Base-by-base conservation (phyloP, 108 stramenopile species). In the Pinguiococcus pyrenoidosus region DNA sequence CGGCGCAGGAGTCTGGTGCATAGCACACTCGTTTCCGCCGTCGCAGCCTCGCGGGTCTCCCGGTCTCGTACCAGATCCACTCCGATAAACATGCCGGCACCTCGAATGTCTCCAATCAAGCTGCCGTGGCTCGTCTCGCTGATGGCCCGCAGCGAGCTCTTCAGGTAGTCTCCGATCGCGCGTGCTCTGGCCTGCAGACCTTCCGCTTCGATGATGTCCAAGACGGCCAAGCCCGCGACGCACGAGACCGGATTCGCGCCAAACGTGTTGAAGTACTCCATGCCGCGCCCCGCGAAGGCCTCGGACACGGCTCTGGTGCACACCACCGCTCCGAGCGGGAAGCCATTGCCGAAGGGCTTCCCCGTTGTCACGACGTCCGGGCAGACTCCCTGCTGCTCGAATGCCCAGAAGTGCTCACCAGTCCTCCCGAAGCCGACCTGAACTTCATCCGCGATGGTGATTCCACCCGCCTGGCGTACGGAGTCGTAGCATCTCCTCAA, bases 201-300 rank as follows among this genome's bases (percentile, higher is more conserved):
- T 55, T 86, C 83, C 8, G 57, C 42, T 13, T 78, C 68, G 41
- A 96, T 52, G 1, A 74, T 72, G 45, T 87, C 76, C 17, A 96
- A 49, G 46, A 93, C 81, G 0, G 87, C 82, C 28, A 85, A 51
- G 6, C 87, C 92, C 13, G 20, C 28, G 8, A 18, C 33, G 28
- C 46, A 73, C 22, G 70, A 76, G n/a, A 87, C 88, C 5, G 87
- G 84, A 37, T 80, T 86, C 4, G 84, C 93, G 12, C 84, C 94
- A 72, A 87, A 96, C 4, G 94, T 96, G 60, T 90, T 91, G 75
- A 96, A 96, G 56, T 90, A 92, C 62, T 89, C 87, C 30, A 92
- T 83, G 21, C 85, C 86, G 37, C 75, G 60, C 1, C 32, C 50
- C 37, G 81, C 72, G 73, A 96, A 92, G 8, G 80, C 69, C 37